Base-by-base conservation (phyloP, 176 grass and related monocot genomes). In the Guadua angustifolia region DNA sequence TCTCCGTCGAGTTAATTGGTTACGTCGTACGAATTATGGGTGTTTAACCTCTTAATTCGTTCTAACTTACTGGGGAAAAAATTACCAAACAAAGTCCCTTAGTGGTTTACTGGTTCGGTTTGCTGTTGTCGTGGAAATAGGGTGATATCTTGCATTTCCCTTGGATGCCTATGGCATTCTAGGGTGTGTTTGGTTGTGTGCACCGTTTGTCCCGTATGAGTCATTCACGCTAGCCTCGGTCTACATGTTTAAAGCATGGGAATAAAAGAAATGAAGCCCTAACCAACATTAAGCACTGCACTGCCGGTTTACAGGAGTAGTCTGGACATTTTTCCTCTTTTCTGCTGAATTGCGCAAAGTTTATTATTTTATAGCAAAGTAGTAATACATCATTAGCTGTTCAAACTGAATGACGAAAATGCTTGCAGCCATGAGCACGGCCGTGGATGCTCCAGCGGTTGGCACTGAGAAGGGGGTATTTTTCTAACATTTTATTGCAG, bases 381-480 rank as follows among this genome's bases (percentile, higher is more conserved):
- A 65, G 25, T 16, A 35, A 17, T 19, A 42, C 66, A 69, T 69
- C 66, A 16, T 7, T 43, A 10, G 16, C 52, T 52, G 44, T 9
- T 32, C 4, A 73, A 52, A 2, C 71, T 73, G 46, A 73, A 50
- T 47, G 24, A 51, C 29, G 42, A 46, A 79, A 79, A 36, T 50
- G 46, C 78, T 80, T 73, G 33, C 68, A 73, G 36, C n/a, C 35
- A 80, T 80, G 84, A 79, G 77, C 59, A 79, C 6, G 3, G 56
- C 40, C 9, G 44, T 80, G 32, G 84, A 73, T 80, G 58, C 69
- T 74, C 38, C 84, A 66, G 45, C n/a, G 17, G 19, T 63, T 71
- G 35, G 19, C n/a, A 56, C 69, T 15, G 45, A 73, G 60, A 38
- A 66, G 57, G 70, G 81, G 84, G 84, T 86, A 74, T 44, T 72